Evolutionary conservation across 2,329 filamentous ascomycete genomes (phyloP), one percentile per base, ranked within the genome.

Genomic region (Xylariaceae sp.): DNA sequence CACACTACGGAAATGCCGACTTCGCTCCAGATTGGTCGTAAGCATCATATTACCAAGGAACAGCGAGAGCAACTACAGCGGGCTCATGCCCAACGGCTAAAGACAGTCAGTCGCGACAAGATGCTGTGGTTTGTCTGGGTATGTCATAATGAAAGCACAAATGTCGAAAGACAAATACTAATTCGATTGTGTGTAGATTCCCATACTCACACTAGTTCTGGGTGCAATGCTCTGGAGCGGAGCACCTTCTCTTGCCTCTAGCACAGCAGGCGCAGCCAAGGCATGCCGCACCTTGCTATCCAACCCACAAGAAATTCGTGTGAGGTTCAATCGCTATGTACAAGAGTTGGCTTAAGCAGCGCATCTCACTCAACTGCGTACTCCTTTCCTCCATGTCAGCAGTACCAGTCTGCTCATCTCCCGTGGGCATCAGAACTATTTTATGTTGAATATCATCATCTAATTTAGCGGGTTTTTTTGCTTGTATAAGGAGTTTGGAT

Each of bases 121-220:
- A 85, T 85, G 62, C 71, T 87, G 41, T 86, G 84, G 71, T 83
- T 85, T 58, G 75, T 87, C 60, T 87, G 83, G 83, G 82, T 85
- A 76, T 52, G 61, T 55, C 45, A 12, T 30, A 27, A 22, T 22
- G 10, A 30, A 38, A n/a, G 5, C 22, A 10, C 9, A 39, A 33
- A 30, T 30, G 41, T 10, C 19, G 15, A 2, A 31, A 18, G 2
- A 42, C 17, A 11, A 10, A 41, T 22, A 55, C 57, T 62, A 59
- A 63, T 39, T 4, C 41, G 49, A 6, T 27, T 41, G 12, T n/a
- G n/a, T n/a, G n/a, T 51, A 71, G 69, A 66, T 72, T 49, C 69
- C 69, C 36, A 61, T 71, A 41, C 59, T 70, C 22, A 49, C 68
- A 17, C 57, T 70, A 42, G 63, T 69, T 22, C 57, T 70, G n/a